Base-by-base conservation (phyloP, 1,284 basidiomycete genomes). In the Cryptococcus sp. region DNA sequence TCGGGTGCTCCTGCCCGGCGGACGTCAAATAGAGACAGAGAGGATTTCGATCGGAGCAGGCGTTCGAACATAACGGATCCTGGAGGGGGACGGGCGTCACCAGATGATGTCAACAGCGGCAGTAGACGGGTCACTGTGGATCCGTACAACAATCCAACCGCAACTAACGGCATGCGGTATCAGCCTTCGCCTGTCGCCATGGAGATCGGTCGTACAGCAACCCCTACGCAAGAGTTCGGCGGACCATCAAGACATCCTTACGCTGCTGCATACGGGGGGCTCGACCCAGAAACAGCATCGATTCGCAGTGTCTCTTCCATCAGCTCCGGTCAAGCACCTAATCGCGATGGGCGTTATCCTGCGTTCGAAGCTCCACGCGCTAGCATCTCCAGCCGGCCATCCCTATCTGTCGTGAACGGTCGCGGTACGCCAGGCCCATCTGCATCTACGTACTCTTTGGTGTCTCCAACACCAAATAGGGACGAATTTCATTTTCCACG, bases 401-500 rank as follows among this genome's bases (percentile, higher is more conserved):
- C 49, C 5, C 23, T 47, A 23, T n/a, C 47, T 22, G 50, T 54
- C 17, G 25, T 39, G 15, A 57, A 54, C 53, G 54, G 47, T 25
- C 60, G 52, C 47, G 49, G 17, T 17, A 58, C 39, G 47, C 66
- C 53, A 17, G 54, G 52, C 7, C 57, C 60, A n/a, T 62, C 69
- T 38, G 60, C 42, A 41, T 54, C 19, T 53, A 60, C 51, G 42
- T 57, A 54, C 38, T 23, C 57, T 42, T 55, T 35, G 17, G 54
- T 49, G 15, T 27, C 51, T 50, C 62, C 35, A 41, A 50, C 56
- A 45, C 60, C 62, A 6, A 53, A 62, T 20, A 56, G 48, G 8
- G 87, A 88, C 31, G 86, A 88, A 46, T 92, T 91, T 69, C 64
- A 81, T 58, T 89, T 91, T 59, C 85, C 86, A 7, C 84, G 88